A percentile compares a stretch with the other conserved stretches of the same genome.
Evolutionary conservation across 2,329 filamentous ascomycete species (phyloP).

Genomic region (Colletotrichum agaves): DNA sequence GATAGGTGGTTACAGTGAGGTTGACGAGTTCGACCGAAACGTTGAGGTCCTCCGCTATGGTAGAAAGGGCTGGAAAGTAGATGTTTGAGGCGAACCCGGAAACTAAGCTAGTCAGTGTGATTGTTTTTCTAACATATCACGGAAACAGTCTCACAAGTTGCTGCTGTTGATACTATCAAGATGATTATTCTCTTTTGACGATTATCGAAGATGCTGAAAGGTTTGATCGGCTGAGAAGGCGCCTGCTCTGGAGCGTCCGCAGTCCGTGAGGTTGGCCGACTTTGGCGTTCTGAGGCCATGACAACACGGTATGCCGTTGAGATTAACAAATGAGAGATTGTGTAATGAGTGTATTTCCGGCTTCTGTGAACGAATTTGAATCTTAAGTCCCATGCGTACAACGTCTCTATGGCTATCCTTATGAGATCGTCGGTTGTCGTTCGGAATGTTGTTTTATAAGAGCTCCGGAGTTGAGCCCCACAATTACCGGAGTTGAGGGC

Average conservation of each 20-base stretch:
- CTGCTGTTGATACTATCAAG: slow-evolving; percentile 58
- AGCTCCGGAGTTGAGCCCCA: slow-evolving; percentile 27
- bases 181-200: slow-evolving; percentile 61
- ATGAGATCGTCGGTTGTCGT: background rate
- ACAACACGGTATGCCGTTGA: too few species aligned
- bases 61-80: slow-evolving; percentile 60
- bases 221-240: slow-evolving; percentile 40
- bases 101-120: slow-evolving; percentile 41
- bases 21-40: slow-evolving; percentile 54
- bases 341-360: too few species aligned
- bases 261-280: too few species aligned
- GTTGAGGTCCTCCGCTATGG: slow-evolving; percentile 54
- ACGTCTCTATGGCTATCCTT: background rate
- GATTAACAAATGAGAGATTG: too few species aligned
- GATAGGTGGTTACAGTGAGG: slow-evolving; percentile 57
- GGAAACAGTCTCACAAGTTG: slow-evolving; percentile 54
- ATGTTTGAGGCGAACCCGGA: slow-evolving; percentile 56
- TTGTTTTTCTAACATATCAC: rapidly evolving
- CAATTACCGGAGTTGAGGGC: slow-evolving; percentile 20
- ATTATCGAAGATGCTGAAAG: slow-evolving; percentile 62
- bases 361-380: too few species aligned
- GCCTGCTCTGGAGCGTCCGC: background rate
- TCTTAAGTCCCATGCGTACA: background rate
- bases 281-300: too few species aligned
- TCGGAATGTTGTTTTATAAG: background rate